phyloP scores from a whole-genome alignment of 176 grass and related monocot genomes.

The Musa schizocarpa region DNA sequence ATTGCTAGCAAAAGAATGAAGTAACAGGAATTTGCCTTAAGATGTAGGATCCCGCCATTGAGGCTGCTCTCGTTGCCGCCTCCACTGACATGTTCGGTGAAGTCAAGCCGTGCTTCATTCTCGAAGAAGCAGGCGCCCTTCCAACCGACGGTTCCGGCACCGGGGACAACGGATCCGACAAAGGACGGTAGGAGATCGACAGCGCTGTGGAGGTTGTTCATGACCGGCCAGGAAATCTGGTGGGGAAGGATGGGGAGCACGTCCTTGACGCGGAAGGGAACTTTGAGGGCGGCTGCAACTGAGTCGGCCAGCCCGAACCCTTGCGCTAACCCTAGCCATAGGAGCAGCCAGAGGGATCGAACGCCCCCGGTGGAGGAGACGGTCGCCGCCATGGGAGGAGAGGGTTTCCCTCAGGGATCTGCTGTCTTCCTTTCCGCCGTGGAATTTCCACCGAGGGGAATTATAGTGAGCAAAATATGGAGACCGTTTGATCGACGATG shows the following conservation, averaged over 20 bases:
- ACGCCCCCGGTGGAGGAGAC: neutral
- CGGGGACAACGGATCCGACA: constrained; percentile 57
- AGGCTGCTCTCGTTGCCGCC: constrained; percentile 36
- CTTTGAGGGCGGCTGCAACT: constrained; percentile 7
- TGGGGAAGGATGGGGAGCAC: constrained; percentile 77
- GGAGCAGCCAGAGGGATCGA: neutral
- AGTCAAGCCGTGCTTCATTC: constrained; percentile 64
- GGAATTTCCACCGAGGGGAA: no score
- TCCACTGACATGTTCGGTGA: constrained; percentile 21
- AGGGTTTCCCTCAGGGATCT: neutral
- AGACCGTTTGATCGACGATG: no score
- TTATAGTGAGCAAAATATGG: no score
- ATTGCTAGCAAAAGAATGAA: constrained; percentile 15
- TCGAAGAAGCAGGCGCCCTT: constrained; percentile 64
- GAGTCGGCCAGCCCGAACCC: neutral
- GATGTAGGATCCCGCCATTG: constrained; percentile 50
- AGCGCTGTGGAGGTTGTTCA: constrained; percentile 81
- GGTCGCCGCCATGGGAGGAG: neutral
- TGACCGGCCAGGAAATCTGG: constrained; percentile 79
- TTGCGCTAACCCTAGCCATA: neutral
- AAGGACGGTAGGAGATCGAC: constrained; percentile 79
- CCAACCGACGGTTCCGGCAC: constrained; percentile 34
- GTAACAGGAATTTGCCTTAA: constrained; percentile 39
- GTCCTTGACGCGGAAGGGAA: constrained; percentile 68
- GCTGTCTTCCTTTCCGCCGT: no score